Evolutionary conservation across 2,329 filamentous ascomycete species (phyloP).

Genomic region (Penicillium sp.): DNA sequence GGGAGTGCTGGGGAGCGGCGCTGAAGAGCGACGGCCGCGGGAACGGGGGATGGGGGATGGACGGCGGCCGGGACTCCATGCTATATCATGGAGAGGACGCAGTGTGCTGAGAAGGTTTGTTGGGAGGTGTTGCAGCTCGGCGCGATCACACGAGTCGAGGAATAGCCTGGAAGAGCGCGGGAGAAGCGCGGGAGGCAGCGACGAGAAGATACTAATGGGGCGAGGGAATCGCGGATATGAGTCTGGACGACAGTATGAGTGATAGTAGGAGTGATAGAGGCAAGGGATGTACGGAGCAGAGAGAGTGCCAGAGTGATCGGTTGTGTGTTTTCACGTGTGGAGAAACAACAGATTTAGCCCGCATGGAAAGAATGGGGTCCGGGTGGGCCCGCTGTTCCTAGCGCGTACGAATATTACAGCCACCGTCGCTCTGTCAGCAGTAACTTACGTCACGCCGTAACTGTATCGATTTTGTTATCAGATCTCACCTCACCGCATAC

Average conservation of each 20-base stretch:
- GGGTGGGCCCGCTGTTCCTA: neutral
- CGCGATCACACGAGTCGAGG: too few relatives aligned
- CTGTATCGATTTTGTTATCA: neutral
- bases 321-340: neutral
- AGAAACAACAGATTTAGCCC: neutral
- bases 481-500: too few relatives aligned
- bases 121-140: too few relatives aligned
- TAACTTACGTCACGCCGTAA: neutral
- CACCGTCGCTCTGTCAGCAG: neutral
- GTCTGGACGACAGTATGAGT: too few relatives aligned
- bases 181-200: too few relatives aligned
- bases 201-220: too few relatives aligned
- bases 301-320: too few relatives aligned
- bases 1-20: slow-evolving; percentile 25
- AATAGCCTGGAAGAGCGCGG: too few relatives aligned
- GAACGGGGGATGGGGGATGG: slow-evolving; percentile 25
- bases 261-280: too few relatives aligned
- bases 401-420: neutral
- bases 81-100: slow-evolving; percentile 11
- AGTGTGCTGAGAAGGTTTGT: too few relatives aligned
- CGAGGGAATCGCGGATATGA: too few relatives aligned
- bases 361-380: neutral
- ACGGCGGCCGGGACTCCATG: slow-evolving; percentile 27
- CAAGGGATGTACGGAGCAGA: too few relatives aligned
- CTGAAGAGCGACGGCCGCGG: slow-evolving; percentile 30